Evolutionary conservation across 495 filamentous ascomycete species (phyloP).

Genomic region (Aspergillus saccharolyticus): DNA sequence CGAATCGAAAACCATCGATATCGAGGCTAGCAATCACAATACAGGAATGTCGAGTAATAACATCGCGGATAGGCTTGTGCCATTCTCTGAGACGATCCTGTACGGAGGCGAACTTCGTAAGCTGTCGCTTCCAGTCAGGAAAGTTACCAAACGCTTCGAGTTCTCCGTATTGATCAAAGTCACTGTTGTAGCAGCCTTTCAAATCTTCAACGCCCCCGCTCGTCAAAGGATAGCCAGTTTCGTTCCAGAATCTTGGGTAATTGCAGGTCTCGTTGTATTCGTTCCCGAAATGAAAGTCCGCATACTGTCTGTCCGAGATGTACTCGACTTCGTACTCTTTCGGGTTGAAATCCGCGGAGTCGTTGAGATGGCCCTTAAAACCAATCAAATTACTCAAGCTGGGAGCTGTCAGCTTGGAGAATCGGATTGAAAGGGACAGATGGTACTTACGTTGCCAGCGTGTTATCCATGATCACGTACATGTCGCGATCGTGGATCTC

Average conservation of each 20-base stretch:
- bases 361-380: slow-evolving; percentile 41
- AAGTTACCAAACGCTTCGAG: slow-evolving; percentile 40
- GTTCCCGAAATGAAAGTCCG: slow-evolving; percentile 34
- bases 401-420: not conserved
- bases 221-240: slow-evolving; percentile 36
- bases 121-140: slow-evolving; percentile 36
- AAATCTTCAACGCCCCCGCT: slow-evolving; percentile 24
- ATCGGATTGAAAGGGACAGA: not conserved
- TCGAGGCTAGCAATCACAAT: slow-evolving; percentile 41
- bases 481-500: slow-evolving; percentile 35
- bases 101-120: slow-evolving; percentile 39
- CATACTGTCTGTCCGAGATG: slow-evolving; percentile 37
- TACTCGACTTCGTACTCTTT: slow-evolving; percentile 40
- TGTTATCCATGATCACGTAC: slow-evolving; percentile 40
- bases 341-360: slow-evolving; percentile 36
- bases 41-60: slow-evolving; percentile 32
- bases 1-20: slow-evolving; percentile 47
- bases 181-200: slow-evolving; percentile 34
- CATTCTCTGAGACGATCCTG: slow-evolving; percentile 41
- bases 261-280: slow-evolving; percentile 27
- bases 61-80: slow-evolving; percentile 29
- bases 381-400: slow-evolving; percentile 46
- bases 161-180: slow-evolving; percentile 42
- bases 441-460: slow-evolving; percentile 32
- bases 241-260: slow-evolving; percentile 35